A percentile compares a stretch with the other conserved stretches of the same genome.
Conservation (phyloP, 768 basidiomycete genomes). For the Pleurotus cornucopiae region DNA sequence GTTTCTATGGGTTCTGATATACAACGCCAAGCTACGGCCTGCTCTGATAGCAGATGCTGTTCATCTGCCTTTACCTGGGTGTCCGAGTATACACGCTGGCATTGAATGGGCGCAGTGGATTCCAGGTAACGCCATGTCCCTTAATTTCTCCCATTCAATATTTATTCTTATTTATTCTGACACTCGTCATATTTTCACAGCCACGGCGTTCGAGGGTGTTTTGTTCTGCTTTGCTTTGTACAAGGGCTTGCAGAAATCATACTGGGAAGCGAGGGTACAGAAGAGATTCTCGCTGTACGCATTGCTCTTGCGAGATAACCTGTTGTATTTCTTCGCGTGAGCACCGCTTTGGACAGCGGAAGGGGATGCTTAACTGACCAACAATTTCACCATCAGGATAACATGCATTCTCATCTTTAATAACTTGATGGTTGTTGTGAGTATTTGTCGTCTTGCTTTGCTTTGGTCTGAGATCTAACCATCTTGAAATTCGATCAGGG, state of each 20-base stretch:
- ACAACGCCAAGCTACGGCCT: slow-evolving; percentile 30
- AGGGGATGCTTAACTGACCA: neutral
- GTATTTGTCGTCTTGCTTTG: slow-evolving; percentile 9
- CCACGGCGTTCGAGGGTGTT: slow-evolving; percentile 36
- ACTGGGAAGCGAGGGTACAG: slow-evolving; percentile 19
- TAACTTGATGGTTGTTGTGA: slow-evolving; percentile 41
- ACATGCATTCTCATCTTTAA: slow-evolving; percentile 36
- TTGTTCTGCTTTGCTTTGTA: slow-evolving; percentile 36
- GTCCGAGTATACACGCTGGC: slow-evolving; percentile 35
- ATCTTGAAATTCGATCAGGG: slow-evolving; percentile 20
- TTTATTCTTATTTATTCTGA: neutral
- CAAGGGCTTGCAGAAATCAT: slow-evolving; percentile 25
- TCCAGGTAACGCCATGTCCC: slow-evolving; percentile 24
- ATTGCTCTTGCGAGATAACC: slow-evolving; percentile 38
- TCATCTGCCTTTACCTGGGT: slow-evolving; percentile 35
- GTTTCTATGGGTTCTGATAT: slow-evolving; percentile 36
- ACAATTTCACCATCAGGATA: slow-evolving; percentile 22
- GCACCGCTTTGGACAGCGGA: neutral
- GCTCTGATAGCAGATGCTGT: slow-evolving; percentile 31
- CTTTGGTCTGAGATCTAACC: neutral
- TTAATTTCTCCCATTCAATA: neutral
- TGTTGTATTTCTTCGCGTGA: slow-evolving; percentile 41
- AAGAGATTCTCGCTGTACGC: slow-evolving; percentile 24
- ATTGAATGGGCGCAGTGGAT: slow-evolving; percentile 44
- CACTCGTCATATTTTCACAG: slow-evolving; percentile 15